Evolutionary conservation across 768 basidiomycete species (phyloP).

Genomic region (Macrolepiota dolichaula): DNA sequence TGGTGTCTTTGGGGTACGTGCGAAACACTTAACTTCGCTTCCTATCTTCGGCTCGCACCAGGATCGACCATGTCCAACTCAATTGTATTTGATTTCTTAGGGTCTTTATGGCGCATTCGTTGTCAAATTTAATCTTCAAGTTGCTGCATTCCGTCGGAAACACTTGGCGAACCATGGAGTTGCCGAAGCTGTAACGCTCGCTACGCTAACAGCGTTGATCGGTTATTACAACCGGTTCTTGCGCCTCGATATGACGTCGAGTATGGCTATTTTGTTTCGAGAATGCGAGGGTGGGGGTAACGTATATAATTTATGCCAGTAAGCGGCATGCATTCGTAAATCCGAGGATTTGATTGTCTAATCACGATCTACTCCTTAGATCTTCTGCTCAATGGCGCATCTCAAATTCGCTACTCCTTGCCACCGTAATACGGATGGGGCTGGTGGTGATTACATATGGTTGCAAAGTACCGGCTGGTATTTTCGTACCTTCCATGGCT

Average conservation of each 20-base stretch:
- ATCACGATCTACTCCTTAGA: conserved; percentile 35
- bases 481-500: conserved; percentile 99
- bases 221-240: conserved; percentile 95
- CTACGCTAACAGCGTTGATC: conserved; percentile 84
- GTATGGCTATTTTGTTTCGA: conserved; percentile 89
- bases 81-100: conserved; percentile 35
- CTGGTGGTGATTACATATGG: conserved; percentile 94
- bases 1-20: conserved; percentile 88
- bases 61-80: conserved; percentile 6
- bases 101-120: conserved; percentile 97
- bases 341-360: background rate
- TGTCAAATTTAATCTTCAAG: conserved; percentile 95
- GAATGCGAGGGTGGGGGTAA: conserved; percentile 97
- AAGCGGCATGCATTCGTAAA: conserved; percentile 28
- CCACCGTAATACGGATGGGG: conserved; percentile 83
- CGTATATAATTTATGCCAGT: conserved; percentile 90
- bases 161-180: conserved; percentile 82
- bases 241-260: conserved; percentile 96
- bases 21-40: background rate
- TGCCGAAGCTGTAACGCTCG: conserved; percentile 84
- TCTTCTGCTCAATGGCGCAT: conserved; percentile 91
- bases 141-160: conserved; percentile 91
- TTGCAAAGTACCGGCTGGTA: conserved; percentile 94
- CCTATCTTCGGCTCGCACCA: background rate
- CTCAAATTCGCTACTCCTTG: conserved; percentile 87